Percentiles rank a stretch among this genome's conserved stretches.
Evolutionary conservation across 2,329 filamentous ascomycete species (phyloP).

Genomic region (Diaporthe sp.): DNA sequence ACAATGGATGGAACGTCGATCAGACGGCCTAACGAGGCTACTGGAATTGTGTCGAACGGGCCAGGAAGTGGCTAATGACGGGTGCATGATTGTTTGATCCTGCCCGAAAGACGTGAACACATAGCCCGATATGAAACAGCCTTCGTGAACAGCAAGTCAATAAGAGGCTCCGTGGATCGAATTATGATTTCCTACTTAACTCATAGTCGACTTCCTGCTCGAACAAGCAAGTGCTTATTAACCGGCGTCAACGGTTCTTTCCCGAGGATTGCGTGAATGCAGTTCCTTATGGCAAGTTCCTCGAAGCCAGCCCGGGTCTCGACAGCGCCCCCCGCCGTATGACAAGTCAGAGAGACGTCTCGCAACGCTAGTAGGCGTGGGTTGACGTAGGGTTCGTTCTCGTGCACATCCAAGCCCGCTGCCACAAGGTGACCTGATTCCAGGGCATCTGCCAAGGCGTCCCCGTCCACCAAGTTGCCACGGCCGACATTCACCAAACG

Average conservation of each 20-base stretch:
- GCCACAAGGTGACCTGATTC: slow-evolving; percentile 59
- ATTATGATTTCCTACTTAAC: background rate
- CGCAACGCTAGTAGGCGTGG: slow-evolving; percentile 49
- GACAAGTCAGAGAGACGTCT: slow-evolving; percentile 62
- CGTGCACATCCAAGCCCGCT: slow-evolving; percentile 67
- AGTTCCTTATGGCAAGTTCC: slow-evolving; percentile 66
- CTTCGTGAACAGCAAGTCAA: no score
- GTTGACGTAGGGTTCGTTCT: slow-evolving; percentile 63
- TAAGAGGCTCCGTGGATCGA: background rate
- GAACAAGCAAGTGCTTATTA: slow-evolving; percentile 62
- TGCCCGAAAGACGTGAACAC: no score
- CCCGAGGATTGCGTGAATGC: slow-evolving; percentile 61
- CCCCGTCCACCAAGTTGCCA: slow-evolving; percentile 66
- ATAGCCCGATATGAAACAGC: no score
- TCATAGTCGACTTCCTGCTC: no score
- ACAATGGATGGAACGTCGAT: background rate
- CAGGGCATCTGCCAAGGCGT: slow-evolving; percentile 62
- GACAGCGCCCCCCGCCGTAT: slow-evolving; percentile 69
- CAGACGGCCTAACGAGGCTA: no score
- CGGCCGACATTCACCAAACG: slow-evolving; percentile 70
- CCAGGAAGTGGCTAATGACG: no score
- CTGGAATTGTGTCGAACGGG: no score
- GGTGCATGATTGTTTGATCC: no score
- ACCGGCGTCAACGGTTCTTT: slow-evolving; percentile 64
- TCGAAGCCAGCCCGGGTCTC: slow-evolving; percentile 69